Evolutionary conservation across 2,329 filamentous ascomycete genomes (phyloP).

Genomic region (Ascosphaera aggregata): DNA sequence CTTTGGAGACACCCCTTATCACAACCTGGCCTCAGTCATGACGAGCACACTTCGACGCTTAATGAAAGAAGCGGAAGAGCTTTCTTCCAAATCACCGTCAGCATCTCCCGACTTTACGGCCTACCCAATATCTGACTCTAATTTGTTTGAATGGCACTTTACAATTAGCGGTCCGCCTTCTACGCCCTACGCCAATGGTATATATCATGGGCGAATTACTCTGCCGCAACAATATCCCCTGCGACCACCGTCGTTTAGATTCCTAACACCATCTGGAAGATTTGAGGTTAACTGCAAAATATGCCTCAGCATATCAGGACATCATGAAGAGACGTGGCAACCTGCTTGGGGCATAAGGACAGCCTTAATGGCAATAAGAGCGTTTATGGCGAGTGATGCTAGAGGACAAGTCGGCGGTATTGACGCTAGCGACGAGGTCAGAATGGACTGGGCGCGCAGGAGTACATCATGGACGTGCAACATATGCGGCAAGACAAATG

Average conservation of each 20-base stretch:
- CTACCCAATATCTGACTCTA: conserved; percentile 51
- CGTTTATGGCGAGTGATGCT: conserved; percentile 82
- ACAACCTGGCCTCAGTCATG: not conserved
- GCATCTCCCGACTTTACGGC: conserved; percentile 75
- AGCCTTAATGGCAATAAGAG: conserved; percentile 53
- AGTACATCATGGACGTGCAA: conserved; percentile 44
- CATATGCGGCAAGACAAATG: conserved; percentile 43
- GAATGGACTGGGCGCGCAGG: conserved; percentile 44
- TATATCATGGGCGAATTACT: conserved; percentile 91
- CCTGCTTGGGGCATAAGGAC: conserved; percentile 93
- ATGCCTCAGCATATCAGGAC: conserved; percentile 76
- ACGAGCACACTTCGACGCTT: conserved; percentile 13
- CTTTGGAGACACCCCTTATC: no score
- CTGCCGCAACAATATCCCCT: conserved; percentile 78
- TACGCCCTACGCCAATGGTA: conserved; percentile 54
- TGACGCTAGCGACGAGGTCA: conserved; percentile 45
- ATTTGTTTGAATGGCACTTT: conserved; percentile 98
- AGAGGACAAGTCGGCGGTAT: conserved; percentile 77
- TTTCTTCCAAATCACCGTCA: conserved; percentile 44
- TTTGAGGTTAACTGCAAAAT: conserved; percentile 97
- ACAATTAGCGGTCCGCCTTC: conserved; percentile 74
- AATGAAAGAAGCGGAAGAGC: conserved; percentile 71
- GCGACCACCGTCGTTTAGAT: conserved; percentile 84
- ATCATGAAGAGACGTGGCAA: conserved; percentile 98
- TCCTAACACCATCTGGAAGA: conserved; percentile 71